phyloP scores from a whole-genome alignment of 768 basidiomycete genomes.

The Naganishia vishniacii region DNA sequence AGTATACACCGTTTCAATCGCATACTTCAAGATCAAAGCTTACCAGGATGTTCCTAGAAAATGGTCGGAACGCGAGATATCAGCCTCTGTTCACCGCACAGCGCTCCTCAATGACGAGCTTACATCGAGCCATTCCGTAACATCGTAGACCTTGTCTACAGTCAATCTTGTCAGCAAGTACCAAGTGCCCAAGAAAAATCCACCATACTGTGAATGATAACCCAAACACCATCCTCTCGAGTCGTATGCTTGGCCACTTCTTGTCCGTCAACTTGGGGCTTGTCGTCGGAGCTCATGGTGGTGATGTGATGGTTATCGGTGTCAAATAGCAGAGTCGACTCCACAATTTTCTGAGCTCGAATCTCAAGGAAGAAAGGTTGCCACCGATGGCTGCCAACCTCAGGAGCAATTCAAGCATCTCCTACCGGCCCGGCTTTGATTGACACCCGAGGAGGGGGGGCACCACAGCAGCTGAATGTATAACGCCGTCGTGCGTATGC shows the following conservation, averaged over 20 bases:
- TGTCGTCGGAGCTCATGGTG: conserved; percentile 18
- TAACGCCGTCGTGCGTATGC: too few species aligned
- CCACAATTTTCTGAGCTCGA: too few species aligned
- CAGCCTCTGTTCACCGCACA: too few species aligned
- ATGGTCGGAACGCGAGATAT: background rate
- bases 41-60: conserved; percentile 44
- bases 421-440: background rate
- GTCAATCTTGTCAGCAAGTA: background rate
- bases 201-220: conserved; percentile 43
- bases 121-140: conserved; percentile 48
- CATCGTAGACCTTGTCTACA: conserved; percentile 46
- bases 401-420: too few species aligned
- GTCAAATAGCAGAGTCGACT: too few species aligned
- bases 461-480: too few species aligned
- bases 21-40: conserved; percentile 14
- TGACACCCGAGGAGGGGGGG: too few species aligned
- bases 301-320: background rate
- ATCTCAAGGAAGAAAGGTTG: too few species aligned
- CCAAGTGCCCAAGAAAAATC: background rate
- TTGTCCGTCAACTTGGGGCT: conserved; percentile 37
- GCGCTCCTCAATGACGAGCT: conserved; percentile 11
- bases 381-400: too few species aligned
- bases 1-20: too few species aligned
- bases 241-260: conserved; percentile 51
- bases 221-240: conserved; percentile 52